These are phyloP conservation scores for Colletotrichum plurivorum DNA, from an alignment of 2,329 filamentous ascomycete genomes.

Conservation along the genomic window DNA sequence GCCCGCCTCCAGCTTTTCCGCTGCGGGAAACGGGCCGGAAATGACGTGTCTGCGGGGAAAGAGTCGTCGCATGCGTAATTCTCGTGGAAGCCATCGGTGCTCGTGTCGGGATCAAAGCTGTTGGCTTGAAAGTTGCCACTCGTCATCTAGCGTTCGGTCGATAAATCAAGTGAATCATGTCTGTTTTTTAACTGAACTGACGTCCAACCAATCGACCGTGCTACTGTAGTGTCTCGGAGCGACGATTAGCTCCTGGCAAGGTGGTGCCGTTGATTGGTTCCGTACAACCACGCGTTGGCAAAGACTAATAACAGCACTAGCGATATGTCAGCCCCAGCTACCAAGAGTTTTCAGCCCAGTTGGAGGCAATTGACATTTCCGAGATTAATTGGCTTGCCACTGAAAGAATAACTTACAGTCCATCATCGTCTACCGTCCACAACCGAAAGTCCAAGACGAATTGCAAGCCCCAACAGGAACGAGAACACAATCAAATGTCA, in stretches of 20 bases:
- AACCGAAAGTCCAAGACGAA: conserved; percentile 6
- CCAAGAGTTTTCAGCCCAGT: not conserved
- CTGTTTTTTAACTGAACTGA: not conserved
- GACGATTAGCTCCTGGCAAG: not conserved
- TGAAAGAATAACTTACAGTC: not conserved
- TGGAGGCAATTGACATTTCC: not conserved
- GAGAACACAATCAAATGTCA: conserved; percentile 10
- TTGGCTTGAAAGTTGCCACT: too few relatives aligned
- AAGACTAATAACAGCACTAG: conserved; percentile 4
- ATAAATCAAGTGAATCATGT: not conserved
- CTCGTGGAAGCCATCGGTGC: too few relatives aligned
- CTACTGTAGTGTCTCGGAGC: not conserved
- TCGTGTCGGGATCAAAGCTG: too few relatives aligned
- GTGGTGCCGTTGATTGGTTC: not conserved
- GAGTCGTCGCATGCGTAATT: too few relatives aligned
- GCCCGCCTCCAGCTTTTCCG: too few relatives aligned
- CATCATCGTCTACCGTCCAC: not conserved
- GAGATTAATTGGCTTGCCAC: conserved; percentile 2
- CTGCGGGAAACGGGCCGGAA: too few relatives aligned
- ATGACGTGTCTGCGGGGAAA: too few relatives aligned
- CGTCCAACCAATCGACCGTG: not conserved
- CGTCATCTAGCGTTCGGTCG: not conserved
- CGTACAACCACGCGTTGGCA: not conserved
- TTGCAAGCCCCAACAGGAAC: not conserved
- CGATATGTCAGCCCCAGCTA: not conserved